Conservation (phyloP, 495 filamentous ascomycete genomes). For the Trichoderma reesei region DNA sequence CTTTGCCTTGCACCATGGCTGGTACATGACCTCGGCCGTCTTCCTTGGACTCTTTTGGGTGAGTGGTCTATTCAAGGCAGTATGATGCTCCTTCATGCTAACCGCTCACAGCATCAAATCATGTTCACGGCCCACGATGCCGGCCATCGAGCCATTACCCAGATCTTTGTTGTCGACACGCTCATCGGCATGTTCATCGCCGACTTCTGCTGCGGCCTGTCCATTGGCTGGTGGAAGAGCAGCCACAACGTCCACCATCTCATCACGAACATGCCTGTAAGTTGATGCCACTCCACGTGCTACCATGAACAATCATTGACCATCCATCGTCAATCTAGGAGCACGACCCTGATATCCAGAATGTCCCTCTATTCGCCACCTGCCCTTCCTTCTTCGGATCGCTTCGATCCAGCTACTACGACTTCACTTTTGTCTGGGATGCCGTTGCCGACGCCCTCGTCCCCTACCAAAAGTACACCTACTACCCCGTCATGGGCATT, state of each 20-base stretch:
- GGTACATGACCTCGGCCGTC: conserved; percentile 37
- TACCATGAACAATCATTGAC: background rate
- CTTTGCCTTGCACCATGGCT: conserved; percentile 23
- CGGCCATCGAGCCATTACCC: conserved; percentile 39
- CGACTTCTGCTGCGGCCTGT: conserved; percentile 40
- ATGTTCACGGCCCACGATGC: conserved; percentile 46
- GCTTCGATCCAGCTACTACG: conserved; percentile 33
- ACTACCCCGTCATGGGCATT: conserved; percentile 43
- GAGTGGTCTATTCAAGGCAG: background rate
- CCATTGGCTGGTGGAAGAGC: conserved; percentile 45
- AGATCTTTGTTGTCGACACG: conserved; percentile 36
- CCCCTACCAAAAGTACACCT: conserved; percentile 36
- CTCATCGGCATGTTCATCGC: conserved; percentile 39
- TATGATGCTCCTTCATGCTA: too few relatives aligned
- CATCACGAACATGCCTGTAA: conserved; percentile 36
- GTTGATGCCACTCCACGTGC: background rate
- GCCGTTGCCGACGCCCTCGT: conserved; percentile 29
- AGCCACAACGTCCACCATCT: conserved; percentile 46
- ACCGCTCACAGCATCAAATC: conserved; percentile 32
- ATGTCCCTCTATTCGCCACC: conserved; percentile 40
- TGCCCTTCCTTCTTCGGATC: conserved; percentile 36
- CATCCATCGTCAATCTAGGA: conserved; percentile 18
- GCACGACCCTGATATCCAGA: conserved; percentile 44
- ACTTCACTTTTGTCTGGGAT: conserved; percentile 37
- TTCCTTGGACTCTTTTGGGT: conserved; percentile 38